These are phyloP conservation scores for Leccinum boreale DNA, from an alignment of 768 basidiomycete genomes.

Conservation along the genomic window DNA sequence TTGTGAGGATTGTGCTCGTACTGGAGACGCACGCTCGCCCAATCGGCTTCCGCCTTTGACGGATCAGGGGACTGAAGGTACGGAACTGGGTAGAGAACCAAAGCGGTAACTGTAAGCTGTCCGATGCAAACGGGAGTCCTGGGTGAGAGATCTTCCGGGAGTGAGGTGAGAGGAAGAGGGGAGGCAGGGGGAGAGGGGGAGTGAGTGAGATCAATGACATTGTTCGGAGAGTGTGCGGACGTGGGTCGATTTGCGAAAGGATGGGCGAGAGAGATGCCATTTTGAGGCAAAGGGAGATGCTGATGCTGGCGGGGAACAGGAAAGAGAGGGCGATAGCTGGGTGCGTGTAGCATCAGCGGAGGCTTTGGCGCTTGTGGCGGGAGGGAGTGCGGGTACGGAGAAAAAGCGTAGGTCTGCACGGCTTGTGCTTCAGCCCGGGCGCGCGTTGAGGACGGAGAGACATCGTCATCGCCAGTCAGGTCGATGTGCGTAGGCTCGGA, in stretches of 20 bases:
- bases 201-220: slow-evolving; percentile 73
- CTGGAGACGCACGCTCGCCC: slow-evolving; percentile 65
- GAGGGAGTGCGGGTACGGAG: slow-evolving; percentile 22
- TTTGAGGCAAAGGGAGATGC: slow-evolving; percentile 23
- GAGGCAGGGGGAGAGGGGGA: slow-evolving; percentile 55
- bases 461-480: slow-evolving; percentile 69
- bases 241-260: slow-evolving; percentile 17
- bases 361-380: slow-evolving; percentile 27
- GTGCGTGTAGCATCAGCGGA: slow-evolving; percentile 17
- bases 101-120: slow-evolving; percentile 74
- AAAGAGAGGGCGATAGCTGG: slow-evolving; percentile 50
- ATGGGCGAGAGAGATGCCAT: slow-evolving; percentile 22
- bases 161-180: slow-evolving; percentile 26
- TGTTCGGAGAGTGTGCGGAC: slow-evolving; percentile 35
- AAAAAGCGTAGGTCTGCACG: slow-evolving; percentile 24
- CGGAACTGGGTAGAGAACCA: slow-evolving; percentile 77
- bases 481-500: slow-evolving; percentile 59
- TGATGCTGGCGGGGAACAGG: slow-evolving; percentile 36
- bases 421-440: slow-evolving; percentile 39
- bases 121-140: slow-evolving; percentile 90
- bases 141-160: slow-evolving; percentile 62
- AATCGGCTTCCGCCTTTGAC: slow-evolving; percentile 47
- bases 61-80: slow-evolving; percentile 55
- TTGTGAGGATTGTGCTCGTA: slow-evolving; percentile 66
- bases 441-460: slow-evolving; percentile 30